These are phyloP conservation scores for Saccharomyces hybrid DNA, from an alignment of 1,139 yeast genomes.

Conservation along the genomic window DNA sequence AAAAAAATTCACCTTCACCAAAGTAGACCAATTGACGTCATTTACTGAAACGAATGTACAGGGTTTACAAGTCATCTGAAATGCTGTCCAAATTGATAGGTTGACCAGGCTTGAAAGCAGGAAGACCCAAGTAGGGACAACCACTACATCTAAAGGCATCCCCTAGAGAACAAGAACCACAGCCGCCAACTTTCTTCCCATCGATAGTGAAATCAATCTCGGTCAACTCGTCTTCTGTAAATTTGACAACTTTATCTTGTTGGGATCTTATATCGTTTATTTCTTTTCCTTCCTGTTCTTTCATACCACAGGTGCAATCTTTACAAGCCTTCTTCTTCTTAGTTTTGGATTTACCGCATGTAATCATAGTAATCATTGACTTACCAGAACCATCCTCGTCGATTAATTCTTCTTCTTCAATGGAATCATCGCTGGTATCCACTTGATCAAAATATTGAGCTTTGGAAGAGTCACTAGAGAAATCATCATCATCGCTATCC, in stretches of 20 bases:
- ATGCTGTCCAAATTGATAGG: constrained; percentile 38
- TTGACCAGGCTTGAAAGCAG: constrained; percentile 97
- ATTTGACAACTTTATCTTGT: constrained; percentile 32
- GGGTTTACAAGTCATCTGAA: constrained; percentile 35
- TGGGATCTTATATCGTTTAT: constrained; percentile 43
- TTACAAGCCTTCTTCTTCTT: constrained; percentile 84
- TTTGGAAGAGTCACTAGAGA: constrained; percentile 31
- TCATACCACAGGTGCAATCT: constrained; percentile 95
- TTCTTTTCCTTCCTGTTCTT: constrained; percentile 67
- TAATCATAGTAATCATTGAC: constrained; percentile 33
- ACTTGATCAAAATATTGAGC: constrained; percentile 48
- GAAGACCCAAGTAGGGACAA: constrained; percentile 92
- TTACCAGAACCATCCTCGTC: constrained; percentile 31
- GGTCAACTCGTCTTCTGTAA: constrained; percentile 31
- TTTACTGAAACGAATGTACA: background rate
- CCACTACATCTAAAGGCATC: constrained; percentile 98
- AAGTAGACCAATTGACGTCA: background rate
- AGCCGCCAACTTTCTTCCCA: constrained; percentile 87
- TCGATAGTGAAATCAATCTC: constrained; percentile 93
- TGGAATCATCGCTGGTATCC: constrained; percentile 39
- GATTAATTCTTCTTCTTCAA: constrained; percentile 43
- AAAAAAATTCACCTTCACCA: background rate
- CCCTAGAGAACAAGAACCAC: constrained; percentile 94
- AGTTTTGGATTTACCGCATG: constrained; percentile 37
- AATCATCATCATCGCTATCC: constrained; percentile 22